These are phyloP conservation scores for Erodium trifolium DNA, from an alignment of 441 rosid species.

Conservation along the genomic window DNA sequence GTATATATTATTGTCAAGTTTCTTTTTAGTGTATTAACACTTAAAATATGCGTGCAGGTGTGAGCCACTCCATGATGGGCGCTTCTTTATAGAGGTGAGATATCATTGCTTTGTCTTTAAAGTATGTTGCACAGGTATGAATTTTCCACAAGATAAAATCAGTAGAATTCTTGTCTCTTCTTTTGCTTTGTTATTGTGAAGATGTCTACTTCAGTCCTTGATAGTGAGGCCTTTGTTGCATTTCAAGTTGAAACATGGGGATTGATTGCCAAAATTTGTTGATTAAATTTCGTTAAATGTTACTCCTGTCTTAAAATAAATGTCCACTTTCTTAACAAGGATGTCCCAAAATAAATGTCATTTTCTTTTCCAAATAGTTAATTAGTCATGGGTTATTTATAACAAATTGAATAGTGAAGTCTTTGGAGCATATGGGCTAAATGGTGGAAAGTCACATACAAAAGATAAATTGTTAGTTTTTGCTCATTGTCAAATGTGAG, in stretches of 20 bases:
- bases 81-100: conserved; percentile 77
- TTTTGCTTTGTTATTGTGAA: neutral
- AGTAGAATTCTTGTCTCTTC: neutral
- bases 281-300: neutral
- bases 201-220: neutral
- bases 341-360: neutral
- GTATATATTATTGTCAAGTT: neutral
- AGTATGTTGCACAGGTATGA: neutral
- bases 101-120: conserved; percentile 13
- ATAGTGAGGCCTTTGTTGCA: neutral
- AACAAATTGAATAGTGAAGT: neutral
- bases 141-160: neutral
- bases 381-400: neutral
- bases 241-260: neutral
- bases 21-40: neutral
- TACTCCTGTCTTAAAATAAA: neutral
- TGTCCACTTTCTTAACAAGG: neutral
- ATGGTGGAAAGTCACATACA: too few species aligned
- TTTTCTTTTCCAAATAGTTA: neutral
- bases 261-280: neutral
- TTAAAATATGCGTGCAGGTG: conserved; percentile 40
- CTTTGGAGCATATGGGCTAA: neutral
- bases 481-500: too few species aligned
- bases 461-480: too few species aligned
- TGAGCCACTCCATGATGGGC: conserved; percentile 91